A percentile compares a stretch with the other conserved stretches of the same genome.
Conservation (phyloP, 1,284 basidiomycete genomes). For the Cutaneotrichosporon mucoides region DNA sequence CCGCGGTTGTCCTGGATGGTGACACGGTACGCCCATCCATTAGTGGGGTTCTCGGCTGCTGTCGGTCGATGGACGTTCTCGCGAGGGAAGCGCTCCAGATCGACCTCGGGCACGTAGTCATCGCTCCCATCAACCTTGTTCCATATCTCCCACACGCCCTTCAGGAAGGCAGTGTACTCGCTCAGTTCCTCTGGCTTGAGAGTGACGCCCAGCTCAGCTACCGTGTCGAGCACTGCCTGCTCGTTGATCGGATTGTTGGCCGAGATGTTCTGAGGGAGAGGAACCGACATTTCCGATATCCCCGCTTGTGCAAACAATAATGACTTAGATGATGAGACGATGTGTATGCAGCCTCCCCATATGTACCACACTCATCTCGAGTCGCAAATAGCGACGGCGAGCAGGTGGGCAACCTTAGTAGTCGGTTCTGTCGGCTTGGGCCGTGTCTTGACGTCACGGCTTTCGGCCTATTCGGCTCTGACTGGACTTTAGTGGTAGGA, state of each 20-base stretch:
- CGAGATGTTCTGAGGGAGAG: constrained; percentile 21
- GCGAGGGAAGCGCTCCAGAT: constrained; percentile 28
- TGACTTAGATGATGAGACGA: no score
- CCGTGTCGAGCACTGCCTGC: constrained; percentile 15
- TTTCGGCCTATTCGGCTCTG: no score
- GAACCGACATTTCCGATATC: constrained; percentile 20
- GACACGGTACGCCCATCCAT: constrained; percentile 34
- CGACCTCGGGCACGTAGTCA: constrained; percentile 31
- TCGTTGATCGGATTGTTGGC: constrained; percentile 29
- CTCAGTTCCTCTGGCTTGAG: constrained; percentile 6
- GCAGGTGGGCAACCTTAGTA: no score
- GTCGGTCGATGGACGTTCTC: constrained; percentile 20
- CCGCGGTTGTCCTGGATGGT: constrained; percentile 11
- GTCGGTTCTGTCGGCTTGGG: no score
- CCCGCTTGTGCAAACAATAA: no score
- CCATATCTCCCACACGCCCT: constrained; percentile 33
- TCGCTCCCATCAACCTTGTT: constrained; percentile 27
- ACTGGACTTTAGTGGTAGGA: no score
- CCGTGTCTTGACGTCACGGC: no score
- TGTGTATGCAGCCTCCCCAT: no score
- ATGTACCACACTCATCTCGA: no score
- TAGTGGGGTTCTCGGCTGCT: constrained; percentile 23
- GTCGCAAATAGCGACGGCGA: no score
- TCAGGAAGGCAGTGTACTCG: constrained; percentile 24
- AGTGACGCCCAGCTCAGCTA: constrained; percentile 19